phyloP scores from a whole-genome alignment of 192 early-diverging fungal genomes.

The Dispira simplex region DNA sequence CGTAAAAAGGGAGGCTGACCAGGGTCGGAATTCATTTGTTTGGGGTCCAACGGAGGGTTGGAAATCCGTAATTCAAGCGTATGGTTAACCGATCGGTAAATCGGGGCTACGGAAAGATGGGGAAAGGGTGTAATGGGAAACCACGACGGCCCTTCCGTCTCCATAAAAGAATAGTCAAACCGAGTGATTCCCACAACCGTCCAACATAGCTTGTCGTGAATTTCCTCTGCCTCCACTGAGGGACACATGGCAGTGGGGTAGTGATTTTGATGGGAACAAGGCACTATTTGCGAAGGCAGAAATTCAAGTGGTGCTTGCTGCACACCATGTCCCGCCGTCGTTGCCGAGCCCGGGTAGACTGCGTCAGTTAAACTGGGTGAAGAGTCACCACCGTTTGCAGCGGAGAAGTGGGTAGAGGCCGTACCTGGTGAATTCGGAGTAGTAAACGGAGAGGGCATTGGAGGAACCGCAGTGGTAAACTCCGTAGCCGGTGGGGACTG shows the following conservation, averaged over 20 bases:
- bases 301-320: too few species aligned
- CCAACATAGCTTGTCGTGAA: constrained; percentile 74
- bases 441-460: constrained; percentile 5
- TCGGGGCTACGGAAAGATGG: background rate
- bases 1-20: background rate
- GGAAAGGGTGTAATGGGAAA: constrained; percentile 8
- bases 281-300: too few species aligned
- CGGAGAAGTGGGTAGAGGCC: too few species aligned
- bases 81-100: background rate
- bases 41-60: background rate
- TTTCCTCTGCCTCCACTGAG: constrained; percentile 18
- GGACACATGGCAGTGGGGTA: constrained; percentile 11
- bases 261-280: constrained; percentile 7
- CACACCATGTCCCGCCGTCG: too few species aligned
- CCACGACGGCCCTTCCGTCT: constrained; percentile 5
- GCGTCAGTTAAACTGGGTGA: too few species aligned
- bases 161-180: constrained; percentile 22
- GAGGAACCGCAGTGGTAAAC: background rate
- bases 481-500: background rate
- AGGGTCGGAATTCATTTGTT: background rate
- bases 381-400: too few species aligned
- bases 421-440: too few species aligned
- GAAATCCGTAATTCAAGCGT: constrained; percentile 1
- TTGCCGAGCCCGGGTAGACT: too few species aligned
- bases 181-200: constrained; percentile 66